These are phyloP conservation scores for Colletotrichum tabaci DNA, from an alignment of 2,329 filamentous ascomycete species.

Conservation along the genomic window DNA sequence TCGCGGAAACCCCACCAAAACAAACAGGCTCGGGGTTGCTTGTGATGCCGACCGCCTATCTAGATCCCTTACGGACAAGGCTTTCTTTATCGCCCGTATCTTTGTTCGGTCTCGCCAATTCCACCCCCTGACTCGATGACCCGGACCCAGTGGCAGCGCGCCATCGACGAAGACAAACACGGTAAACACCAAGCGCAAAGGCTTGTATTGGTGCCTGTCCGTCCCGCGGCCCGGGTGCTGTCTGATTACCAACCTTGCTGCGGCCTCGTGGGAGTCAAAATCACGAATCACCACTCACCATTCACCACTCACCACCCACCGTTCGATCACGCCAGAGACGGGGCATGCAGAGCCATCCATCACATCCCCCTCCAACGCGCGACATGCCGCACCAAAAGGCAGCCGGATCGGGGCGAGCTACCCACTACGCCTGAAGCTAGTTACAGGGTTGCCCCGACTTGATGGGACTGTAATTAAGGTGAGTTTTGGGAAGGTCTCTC, in stretches of 20 bases:
- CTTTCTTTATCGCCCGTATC: slow-evolving; percentile 35
- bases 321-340: slow-evolving; percentile 43
- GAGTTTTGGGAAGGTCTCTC: slow-evolving; percentile 36
- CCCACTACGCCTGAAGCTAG: slow-evolving; percentile 38
- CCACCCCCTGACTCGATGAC: slow-evolving; percentile 20
- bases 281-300: slow-evolving; percentile 26
- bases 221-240: slow-evolving; percentile 8
- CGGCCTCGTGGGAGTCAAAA: slow-evolving; percentile 14
- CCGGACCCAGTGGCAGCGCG: slow-evolving; percentile 31
- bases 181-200: slow-evolving; percentile 12
- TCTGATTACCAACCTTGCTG: slow-evolving; percentile 41
- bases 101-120: slow-evolving; percentile 34
- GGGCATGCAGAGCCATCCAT: slow-evolving; percentile 36
- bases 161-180: slow-evolving; percentile 18
- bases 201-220: slow-evolving; percentile 14
- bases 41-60: slow-evolving; percentile 38
- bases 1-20: slow-evolving; percentile 36
- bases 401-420: slow-evolving; percentile 33
- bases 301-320: slow-evolving; percentile 18
- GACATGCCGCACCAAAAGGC: slow-evolving; percentile 32
- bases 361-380: slow-evolving; percentile 23
- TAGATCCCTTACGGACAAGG: slow-evolving; percentile 9
- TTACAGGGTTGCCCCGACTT: slow-evolving; percentile 40
- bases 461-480: slow-evolving; percentile 38
- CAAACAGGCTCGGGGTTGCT: slow-evolving; percentile 36